These are phyloP conservation scores for Chalciporus sphaerocephalus DNA, from an alignment of 768 basidiomycete genomes.

Conservation along the genomic window DNA sequence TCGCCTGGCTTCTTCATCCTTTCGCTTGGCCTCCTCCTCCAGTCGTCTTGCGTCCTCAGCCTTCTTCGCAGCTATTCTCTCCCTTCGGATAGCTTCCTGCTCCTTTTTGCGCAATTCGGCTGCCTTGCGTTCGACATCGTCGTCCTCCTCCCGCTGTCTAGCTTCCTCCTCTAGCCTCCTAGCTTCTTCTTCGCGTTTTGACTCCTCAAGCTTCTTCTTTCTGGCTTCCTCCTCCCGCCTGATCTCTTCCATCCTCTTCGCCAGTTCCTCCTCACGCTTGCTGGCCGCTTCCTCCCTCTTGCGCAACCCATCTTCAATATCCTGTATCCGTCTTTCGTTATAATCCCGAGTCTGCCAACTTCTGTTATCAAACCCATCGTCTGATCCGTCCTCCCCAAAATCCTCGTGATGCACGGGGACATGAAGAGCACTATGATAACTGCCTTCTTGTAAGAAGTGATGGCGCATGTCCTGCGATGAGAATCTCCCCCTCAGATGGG, in stretches of 20 bases:
- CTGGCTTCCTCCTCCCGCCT: conserved; percentile 28
- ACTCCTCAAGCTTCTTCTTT: conserved; percentile 23
- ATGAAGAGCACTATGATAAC: conserved; percentile 8
- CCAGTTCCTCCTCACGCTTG: conserved; percentile 32
- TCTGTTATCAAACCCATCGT: conserved; percentile 31
- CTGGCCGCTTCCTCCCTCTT: conserved; percentile 33
- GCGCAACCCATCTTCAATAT: conserved; percentile 29
- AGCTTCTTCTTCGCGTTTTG: conserved; percentile 28
- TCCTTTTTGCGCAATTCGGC: conserved; percentile 30
- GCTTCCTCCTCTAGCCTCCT: conserved; percentile 25
- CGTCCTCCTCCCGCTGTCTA: conserved; percentile 24
- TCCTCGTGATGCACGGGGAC: conserved; percentile 30
- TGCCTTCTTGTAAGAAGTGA: conserved; percentile 20
- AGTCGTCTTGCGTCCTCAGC: conserved; percentile 23
- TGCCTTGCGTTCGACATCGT: conserved; percentile 23
- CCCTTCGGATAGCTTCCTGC: conserved; percentile 32
- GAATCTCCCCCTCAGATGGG: conserved; percentile 22
- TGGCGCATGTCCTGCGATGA: conserved; percentile 32
- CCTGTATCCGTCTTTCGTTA: conserved; percentile 30
- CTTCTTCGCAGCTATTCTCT: conserved; percentile 21
- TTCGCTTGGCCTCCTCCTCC: conserved; percentile 29
- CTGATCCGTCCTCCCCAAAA: conserved; percentile 27
- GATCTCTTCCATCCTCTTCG: conserved; percentile 36
- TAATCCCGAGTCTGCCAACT: conserved; percentile 30
- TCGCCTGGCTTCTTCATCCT: conserved; percentile 29